These are phyloP conservation scores for Oryza meyeriana DNA, from an alignment of 176 grass and related monocot species.

Conservation along the genomic window DNA sequence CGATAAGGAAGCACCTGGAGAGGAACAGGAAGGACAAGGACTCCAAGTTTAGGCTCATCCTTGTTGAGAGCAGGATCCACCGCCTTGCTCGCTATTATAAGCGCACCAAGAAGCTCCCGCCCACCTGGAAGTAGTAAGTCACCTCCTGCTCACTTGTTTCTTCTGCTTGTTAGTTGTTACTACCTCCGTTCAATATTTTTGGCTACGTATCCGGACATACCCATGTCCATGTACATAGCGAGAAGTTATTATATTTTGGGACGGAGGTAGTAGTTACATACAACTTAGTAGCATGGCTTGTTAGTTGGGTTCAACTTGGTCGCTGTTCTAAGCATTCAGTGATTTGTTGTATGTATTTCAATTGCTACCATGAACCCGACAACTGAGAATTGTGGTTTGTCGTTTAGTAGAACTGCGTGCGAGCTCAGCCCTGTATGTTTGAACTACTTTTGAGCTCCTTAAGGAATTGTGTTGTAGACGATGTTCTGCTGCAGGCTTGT, in stretches of 20 bases:
- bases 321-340: not conserved
- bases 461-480: not conserved
- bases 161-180: not conserved
- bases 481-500: not conserved
- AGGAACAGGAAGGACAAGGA: conserved; percentile 99
- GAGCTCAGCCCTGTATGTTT: not conserved
- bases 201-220: too few species aligned
- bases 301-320: not conserved
- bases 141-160: not conserved
- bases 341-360: not conserved
- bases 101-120: conserved; percentile 92
- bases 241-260: too few species aligned
- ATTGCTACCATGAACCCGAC: not conserved
- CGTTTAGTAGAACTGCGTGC: not conserved
- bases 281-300: not conserved
- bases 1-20: conserved; percentile 92
- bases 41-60: conserved; percentile 84
- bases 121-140: conserved; percentile 93
- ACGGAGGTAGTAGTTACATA: too few species aligned
- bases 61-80: conserved; percentile 94
- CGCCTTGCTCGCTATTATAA: conserved; percentile 98
- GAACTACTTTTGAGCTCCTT: not conserved
- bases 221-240: too few species aligned
- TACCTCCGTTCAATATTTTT: too few species aligned
- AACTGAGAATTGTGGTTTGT: not conserved